Evolutionary conservation across 192 early-diverging fungal species (phyloP).

Genomic region (Podila clonocystis): DNA sequence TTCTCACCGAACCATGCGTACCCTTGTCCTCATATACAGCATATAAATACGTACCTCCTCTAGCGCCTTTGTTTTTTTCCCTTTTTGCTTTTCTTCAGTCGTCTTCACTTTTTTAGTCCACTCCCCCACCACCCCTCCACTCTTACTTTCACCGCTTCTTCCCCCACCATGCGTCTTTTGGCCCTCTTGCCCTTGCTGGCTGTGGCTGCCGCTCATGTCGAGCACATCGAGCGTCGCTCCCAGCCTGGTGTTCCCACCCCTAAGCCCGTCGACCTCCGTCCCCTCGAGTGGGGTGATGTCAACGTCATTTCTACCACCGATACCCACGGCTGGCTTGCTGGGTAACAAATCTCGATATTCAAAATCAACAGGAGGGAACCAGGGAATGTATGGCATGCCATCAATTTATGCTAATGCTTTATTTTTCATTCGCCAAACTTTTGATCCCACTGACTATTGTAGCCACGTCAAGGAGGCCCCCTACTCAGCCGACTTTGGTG

Average conservation of each 20-base stretch:
- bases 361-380: neutral
- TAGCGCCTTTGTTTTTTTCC: neutral
- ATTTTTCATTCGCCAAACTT: neutral
- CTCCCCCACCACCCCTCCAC: slow-evolving; percentile 4
- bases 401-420: neutral
- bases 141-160: neutral
- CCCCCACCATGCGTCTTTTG: slow-evolving; percentile 28
- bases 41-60: slow-evolving; percentile 5
- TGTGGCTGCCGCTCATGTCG: slow-evolving; percentile 29
- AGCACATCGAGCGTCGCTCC: slow-evolving; percentile 50
- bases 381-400: too few species aligned
- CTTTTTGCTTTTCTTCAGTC: slow-evolving; percentile 9
- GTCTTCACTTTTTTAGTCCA: neutral
- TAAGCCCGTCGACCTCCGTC: slow-evolving; percentile 75
- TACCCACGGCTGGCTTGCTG: slow-evolving; percentile 27
- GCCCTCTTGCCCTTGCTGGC: slow-evolving; percentile 30
- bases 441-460: too few species aligned
- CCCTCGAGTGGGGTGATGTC: slow-evolving; percentile 60
- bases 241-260: slow-evolving; percentile 77
- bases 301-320: slow-evolving; percentile 61
- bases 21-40: neutral
- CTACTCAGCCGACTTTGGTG: slow-evolving; percentile 60
- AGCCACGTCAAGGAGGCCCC: slow-evolving; percentile 30
- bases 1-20: neutral
- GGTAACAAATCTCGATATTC: neutral